Evolutionary conservation across 2,329 filamentous ascomycete species (phyloP), one percentile per base, ranked within the genome.

Genomic region (Ploettnerulaceae sp.): DNA sequence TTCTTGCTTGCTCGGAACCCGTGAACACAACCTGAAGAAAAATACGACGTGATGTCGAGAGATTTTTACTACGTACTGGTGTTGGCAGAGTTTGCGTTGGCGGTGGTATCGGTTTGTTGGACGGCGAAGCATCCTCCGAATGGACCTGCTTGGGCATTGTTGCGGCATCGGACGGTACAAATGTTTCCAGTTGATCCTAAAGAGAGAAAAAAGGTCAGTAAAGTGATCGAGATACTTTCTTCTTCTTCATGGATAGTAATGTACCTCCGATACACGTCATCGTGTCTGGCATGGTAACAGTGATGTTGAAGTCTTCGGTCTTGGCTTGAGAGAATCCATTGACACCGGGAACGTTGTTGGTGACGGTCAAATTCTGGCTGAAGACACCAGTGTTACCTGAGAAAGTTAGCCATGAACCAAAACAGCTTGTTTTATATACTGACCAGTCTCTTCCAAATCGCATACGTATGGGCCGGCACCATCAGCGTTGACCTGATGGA

Each of bases 51-150:
- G 24, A 39, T 5, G 4, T 39, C 20, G 9, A 12, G 33, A 17
- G 29, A 39, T 21, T 31, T n/a, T n/a, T n/a, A n/a, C n/a, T n/a
- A 48, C 33, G 14, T 45, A 45, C 34, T 47, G 39, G 64, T 66
- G 37, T 65, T 59, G 2, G 72, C 64, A 0, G 63, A 68, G 64
- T 76, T 76, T 46, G 58, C 60, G 38, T 61, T 69, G 35, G 69
- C 48, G 0, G 61, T 55, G 9, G 57, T 57, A n/a, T n/a, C n/a
- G n/a, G n/a, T n/a, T 57, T 82, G 78, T 61, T 79, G 72, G 14
- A 80, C 70, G 2, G 76, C 66, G 59, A 81, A 74, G 63, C 77
- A 81, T 40, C 77, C 72, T 29, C 74, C 74, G 45, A 81, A 81
- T 9, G 75, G 75, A 4, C 76, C 75, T 7, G 75, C 75, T 3